These are phyloP conservation scores for Byssothecium circinans DNA, from an alignment of 2,329 filamentous ascomycete genomes.

Conservation along the genomic window DNA sequence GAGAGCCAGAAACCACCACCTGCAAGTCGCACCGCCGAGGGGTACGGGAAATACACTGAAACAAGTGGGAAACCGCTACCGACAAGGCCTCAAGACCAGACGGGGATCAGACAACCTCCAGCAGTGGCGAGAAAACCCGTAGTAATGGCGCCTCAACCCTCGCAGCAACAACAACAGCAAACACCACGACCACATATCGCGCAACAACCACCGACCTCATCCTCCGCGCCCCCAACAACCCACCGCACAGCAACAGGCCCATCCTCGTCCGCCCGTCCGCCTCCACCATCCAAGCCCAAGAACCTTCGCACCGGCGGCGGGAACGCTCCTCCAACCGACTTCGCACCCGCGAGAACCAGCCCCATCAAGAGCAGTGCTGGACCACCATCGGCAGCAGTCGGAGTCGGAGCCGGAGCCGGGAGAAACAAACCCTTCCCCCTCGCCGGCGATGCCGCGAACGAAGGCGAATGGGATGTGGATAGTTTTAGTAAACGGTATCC, in stretches of 20 bases:
- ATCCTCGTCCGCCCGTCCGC: conserved; percentile 45
- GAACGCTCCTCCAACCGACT: conserved; percentile 10
- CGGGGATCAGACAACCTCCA: conserved; percentile 22
- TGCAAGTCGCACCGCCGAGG: conserved; percentile 73
- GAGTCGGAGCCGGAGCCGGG: neutral
- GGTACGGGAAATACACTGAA: conserved; percentile 84
- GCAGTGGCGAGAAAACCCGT: conserved; percentile 53
- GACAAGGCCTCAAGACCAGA: conserved; percentile 32
- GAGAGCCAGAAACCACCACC: conserved; percentile 64
- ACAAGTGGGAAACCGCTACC: conserved; percentile 33
- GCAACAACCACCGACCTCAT: conserved; percentile 22
- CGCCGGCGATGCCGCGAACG: conserved; percentile 6
- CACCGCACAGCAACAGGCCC: conserved; percentile 27
- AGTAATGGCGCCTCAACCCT: conserved; percentile 15
- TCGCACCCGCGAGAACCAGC: neutral
- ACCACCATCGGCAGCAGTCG: neutral
- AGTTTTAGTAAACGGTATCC: conserved; percentile 87
- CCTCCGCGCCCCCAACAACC: conserved; percentile 39
- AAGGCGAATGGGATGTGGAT: conserved; percentile 52
- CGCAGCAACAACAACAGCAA: conserved; percentile 15
- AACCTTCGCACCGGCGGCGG: conserved; percentile 55
- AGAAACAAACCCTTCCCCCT: conserved; percentile 27
- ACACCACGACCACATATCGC: conserved; percentile 29
- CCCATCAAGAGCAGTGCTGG: conserved; percentile 1
- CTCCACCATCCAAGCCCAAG: conserved; percentile 63